phyloP scores from a whole-genome alignment of 2,329 filamentous ascomycete species.

The Domatiomyces catenatus region DNA sequence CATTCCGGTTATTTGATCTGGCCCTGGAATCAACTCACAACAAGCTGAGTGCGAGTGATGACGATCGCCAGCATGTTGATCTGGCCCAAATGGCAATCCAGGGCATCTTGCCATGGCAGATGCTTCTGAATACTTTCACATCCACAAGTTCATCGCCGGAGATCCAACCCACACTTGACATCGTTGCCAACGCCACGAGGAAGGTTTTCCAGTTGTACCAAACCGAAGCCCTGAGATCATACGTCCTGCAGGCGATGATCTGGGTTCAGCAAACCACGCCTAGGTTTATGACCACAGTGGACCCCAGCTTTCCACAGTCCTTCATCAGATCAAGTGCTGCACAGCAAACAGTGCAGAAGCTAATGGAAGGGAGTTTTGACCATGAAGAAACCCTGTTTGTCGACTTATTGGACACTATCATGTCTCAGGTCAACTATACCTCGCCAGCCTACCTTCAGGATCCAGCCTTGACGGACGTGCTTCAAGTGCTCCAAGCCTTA shows the following conservation, averaged over 20 bases:
- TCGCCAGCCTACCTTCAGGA: constrained; percentile 9
- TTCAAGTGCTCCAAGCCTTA: constrained; percentile 19
- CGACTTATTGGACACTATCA: constrained; percentile 14
- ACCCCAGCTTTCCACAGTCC: constrained; percentile 7
- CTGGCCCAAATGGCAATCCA: constrained; percentile 4
- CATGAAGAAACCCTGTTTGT: constrained; percentile 11
- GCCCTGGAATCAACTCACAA: not conserved
- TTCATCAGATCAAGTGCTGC: constrained; percentile 5
- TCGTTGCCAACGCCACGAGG: constrained; percentile 4
- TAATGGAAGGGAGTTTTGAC: constrained; percentile 10
- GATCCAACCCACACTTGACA: constrained; percentile 1
- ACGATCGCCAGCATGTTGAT: not conserved
- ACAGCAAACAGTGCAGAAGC: constrained; percentile 3
- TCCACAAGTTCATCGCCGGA: not conserved
- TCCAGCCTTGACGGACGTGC: constrained; percentile 15
- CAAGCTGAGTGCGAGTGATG: not conserved
- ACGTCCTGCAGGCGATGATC: constrained; percentile 10
- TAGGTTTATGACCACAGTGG: constrained; percentile 6
- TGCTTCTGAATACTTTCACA: constrained; percentile 3
- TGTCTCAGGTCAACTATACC: constrained; percentile 11
- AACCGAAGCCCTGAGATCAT: not conserved
- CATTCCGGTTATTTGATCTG: constrained; percentile 10
- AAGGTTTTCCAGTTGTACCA: constrained; percentile 2
- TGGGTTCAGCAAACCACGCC: constrained; percentile 7
- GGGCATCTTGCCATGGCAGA: constrained; percentile 8